Base-by-base conservation (phyloP, 192 early-diverging fungal species). In the Dimargaris xerosporica region DNA sequence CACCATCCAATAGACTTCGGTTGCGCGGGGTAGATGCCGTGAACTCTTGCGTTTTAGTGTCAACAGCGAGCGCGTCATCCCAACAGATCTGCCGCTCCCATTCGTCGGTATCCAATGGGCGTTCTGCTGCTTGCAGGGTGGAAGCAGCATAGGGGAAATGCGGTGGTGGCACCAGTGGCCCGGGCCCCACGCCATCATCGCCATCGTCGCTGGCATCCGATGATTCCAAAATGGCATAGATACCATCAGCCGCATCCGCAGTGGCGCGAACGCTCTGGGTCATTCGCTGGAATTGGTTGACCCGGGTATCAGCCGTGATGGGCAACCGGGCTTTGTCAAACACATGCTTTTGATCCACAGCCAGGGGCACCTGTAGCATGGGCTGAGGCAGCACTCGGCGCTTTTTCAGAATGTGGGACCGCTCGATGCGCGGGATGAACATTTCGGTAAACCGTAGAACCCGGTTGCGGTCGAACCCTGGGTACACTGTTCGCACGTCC, bases 361-460 rank as follows among this genome's bases (percentile, higher is more conserved):
- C 17, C 4, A n/a, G n/a, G 39, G 17, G 31, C 4, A 43, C 26
- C 0, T 31, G 13, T 17, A 34, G 3, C 42, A 11, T 28, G 29
- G 28, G 15, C 2, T 9, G 54, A 0, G 54, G 29, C 34, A 56
- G 1, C 17, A 34, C 15, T 44, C 42, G 34, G 0, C 58, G 58
- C 43, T 60, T 60, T 28, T 60, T 60, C 41, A 60, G 58, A 19
- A 44, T 41, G 43, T 44, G n/a, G 39, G 41, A 19, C 7, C 58
- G 58, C 26, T 60, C 58, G 5, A 60, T 11, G 17, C 42, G 58
- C 17, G 64, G 54, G 5, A 28, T 26, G 65, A 85, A 83, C 5
- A 85, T 54, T 31, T 85, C 79, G 1, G 82, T 80, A 66, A 85
- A 85, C 31, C 76, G 81, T 6, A 82, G 66, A 9, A 84, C 71